These are phyloP conservation scores for Themeda triandra DNA, from an alignment of 176 grass and related monocot genomes.

Conservation along the genomic window DNA sequence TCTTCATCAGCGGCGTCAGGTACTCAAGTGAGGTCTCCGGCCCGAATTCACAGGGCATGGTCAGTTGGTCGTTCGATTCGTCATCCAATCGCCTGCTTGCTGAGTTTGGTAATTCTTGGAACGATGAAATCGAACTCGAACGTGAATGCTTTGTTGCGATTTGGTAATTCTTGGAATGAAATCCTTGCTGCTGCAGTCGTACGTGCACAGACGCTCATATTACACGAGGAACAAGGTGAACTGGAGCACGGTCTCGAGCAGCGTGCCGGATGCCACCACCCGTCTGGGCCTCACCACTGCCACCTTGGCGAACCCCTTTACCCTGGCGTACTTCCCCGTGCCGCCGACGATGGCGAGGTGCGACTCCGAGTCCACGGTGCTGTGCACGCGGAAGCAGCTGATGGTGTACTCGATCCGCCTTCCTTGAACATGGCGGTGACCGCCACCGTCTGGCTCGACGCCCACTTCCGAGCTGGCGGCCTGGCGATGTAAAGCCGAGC, in stretches of 20 bases:
- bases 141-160: too few relatives aligned
- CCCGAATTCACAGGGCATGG: too few relatives aligned
- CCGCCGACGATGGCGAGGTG: constrained; percentile 62
- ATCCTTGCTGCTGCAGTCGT: too few relatives aligned
- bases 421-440: constrained; percentile 67
- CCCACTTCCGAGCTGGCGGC: constrained; percentile 62
- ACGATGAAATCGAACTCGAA: too few relatives aligned
- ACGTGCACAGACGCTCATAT: not conserved
- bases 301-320: constrained; percentile 55
- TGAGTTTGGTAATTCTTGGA: too few relatives aligned
- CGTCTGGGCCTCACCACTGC: constrained; percentile 47
- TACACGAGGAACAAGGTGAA: constrained; percentile 45
- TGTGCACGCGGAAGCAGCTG: constrained; percentile 78
- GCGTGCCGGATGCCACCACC: constrained; percentile 26
- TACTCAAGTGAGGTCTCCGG: too few relatives aligned
- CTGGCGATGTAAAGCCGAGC: constrained; percentile 67
- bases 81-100: too few relatives aligned
- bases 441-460: constrained; percentile 66
- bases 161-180: too few relatives aligned
- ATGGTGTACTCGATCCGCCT: constrained; percentile 44
- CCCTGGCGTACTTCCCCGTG: constrained; percentile 47
- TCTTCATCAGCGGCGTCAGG: too few relatives aligned
- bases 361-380: constrained; percentile 59
- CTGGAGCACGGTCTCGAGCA: constrained; percentile 64
- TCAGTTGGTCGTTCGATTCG: too few relatives aligned